phyloP scores from a whole-genome alignment of 2,329 filamentous ascomycete species.

The Ceratocystis papillata region DNA sequence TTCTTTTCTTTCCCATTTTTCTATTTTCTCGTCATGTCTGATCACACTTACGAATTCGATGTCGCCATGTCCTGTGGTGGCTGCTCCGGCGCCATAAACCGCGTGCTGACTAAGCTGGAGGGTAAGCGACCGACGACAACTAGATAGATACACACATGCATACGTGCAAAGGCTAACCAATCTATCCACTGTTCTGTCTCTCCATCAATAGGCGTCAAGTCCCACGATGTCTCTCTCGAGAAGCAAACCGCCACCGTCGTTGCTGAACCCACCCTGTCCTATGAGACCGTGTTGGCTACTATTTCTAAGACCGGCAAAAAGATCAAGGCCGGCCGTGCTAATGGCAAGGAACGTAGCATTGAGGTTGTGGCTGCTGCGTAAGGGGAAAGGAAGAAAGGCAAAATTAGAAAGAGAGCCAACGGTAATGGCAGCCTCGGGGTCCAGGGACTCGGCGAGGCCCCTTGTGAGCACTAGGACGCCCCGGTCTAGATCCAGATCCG shows the following conservation, averaged over 20 bases:
- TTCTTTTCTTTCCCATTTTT: constrained; percentile 15
- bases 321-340: constrained; percentile 64
- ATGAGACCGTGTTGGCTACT: constrained; percentile 71
- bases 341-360: constrained; percentile 49
- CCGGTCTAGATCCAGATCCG: background rate
- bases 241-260: constrained; percentile 70
- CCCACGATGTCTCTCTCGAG: constrained; percentile 78
- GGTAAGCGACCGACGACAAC: constrained; percentile 44
- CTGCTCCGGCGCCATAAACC: constrained; percentile 88
- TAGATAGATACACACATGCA: background rate
- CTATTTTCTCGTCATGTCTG: constrained; percentile 44
- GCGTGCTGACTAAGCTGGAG: constrained; percentile 83
- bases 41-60: constrained; percentile 91
- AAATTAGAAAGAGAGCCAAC: too few species aligned
- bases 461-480: too few species aligned
- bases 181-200: constrained; percentile 6
- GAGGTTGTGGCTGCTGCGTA: constrained; percentile 36
- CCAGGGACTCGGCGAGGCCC: too few species aligned
- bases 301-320: constrained; percentile 95
- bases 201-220: constrained; percentile 58
- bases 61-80: constrained; percentile 90
- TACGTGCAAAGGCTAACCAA: background rate
- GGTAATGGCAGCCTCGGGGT: too few species aligned
- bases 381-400: constrained; percentile 17
- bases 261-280: constrained; percentile 57